Evolutionary conservation across 2,329 filamentous ascomycete species (phyloP), one percentile per base, ranked within the genome.

Genomic region (Xylariomycetidae sp.): DNA sequence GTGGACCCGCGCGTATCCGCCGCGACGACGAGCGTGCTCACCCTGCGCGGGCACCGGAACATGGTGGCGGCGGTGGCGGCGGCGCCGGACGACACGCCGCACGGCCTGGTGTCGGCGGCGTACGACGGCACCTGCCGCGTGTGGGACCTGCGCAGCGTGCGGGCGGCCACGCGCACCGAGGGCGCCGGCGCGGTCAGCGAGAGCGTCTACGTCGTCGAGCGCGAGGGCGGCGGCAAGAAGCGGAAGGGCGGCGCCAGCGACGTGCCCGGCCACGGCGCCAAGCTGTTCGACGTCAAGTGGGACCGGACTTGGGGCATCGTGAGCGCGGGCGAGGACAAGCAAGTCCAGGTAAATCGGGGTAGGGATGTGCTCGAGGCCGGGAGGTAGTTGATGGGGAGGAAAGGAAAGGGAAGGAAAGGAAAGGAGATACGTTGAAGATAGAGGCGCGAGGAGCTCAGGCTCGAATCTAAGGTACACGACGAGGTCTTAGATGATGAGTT

Each of bases 91-190:
- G 89, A 82, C 52, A 77, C 81, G 52, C 76, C 80, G 42, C 86
- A 89, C 63, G 79, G 83, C n/a, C 71, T 98, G 7, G 85, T 90
- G 0, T 92, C 84, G 19, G 90, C 78, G n/a, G 85, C 83, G 28
- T 85, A 94, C 59, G 92, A 98, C 59, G 88, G 90, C 20, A 95
- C 87, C 2, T 92, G 86, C 52, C 76, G 88, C 32, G 79, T 98
- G 30, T 98, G 92, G 92, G 92, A 98, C 67, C 72, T 96, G 44
- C 73, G 92, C 34, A 82, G 77, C 50, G 76, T 75, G 8, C 8
- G 20, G 20, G 20, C 8, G 20, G 20, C 20, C 8, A 16, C 26
- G 33, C 69, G 78, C 56, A 71, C 65, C 13, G 74, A 80, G 57
- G 67, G 79, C 51, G 65, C 76, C 53, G 66, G 76, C 53, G 64